Evolutionary conservation across 1,284 basidiomycete genomes (phyloP).

Genomic region (Papiliotrema fonsecae): DNA sequence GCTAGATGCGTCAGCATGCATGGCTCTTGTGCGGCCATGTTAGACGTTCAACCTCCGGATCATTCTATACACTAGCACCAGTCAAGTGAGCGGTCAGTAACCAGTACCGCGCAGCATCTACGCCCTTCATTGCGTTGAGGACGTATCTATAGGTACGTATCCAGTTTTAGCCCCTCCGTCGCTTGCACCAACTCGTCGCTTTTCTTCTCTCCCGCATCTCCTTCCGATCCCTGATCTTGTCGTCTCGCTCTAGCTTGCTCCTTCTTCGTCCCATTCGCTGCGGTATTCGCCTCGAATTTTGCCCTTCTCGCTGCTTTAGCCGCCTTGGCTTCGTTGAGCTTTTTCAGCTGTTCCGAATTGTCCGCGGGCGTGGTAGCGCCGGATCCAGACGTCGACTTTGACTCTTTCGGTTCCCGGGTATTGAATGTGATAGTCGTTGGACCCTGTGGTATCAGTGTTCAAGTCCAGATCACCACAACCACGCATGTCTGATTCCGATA

Average conservation of each 20-base stretch:
- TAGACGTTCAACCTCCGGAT: background rate
- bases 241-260: constrained; percentile 8
- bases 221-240: background rate
- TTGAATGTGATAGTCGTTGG: constrained; percentile 28
- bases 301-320: constrained; percentile 1
- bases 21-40: too few species aligned
- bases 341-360: background rate
- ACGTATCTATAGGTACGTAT: background rate
- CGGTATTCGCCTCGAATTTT: constrained; percentile 1
- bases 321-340: constrained; percentile 1
- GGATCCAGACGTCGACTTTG: background rate
- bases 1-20: too few species aligned
- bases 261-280: background rate
- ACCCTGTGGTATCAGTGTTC: constrained; percentile 11
- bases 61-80: background rate
- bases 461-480: too few species aligned
- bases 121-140: background rate
- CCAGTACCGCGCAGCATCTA: background rate
- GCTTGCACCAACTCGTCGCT: background rate
- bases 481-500: too few species aligned
- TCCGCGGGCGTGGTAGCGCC: background rate
- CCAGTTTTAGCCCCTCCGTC: background rate
- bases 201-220: constrained; percentile 3
- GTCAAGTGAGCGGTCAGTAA: background rate
- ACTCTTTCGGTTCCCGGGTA: background rate